These are phyloP conservation scores for Cucumis melo DNA, from an alignment of 306 rosid species.

Conservation along the genomic window DNA sequence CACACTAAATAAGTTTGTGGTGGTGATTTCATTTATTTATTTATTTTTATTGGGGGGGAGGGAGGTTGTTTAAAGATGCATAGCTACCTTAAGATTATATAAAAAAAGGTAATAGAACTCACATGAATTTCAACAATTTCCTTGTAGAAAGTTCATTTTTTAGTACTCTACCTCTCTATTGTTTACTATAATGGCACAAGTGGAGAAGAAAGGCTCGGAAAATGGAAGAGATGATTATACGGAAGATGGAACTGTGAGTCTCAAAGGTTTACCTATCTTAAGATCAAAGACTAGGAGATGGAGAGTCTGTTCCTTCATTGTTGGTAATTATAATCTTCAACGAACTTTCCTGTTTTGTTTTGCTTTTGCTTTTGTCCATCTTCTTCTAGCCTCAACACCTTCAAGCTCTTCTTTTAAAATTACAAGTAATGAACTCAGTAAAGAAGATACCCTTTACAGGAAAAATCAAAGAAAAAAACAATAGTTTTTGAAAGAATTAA, in stretches of 20 bases:
- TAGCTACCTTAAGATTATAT: no score
- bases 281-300: slow-evolving; percentile 25
- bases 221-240: no score
- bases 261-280: slow-evolving; percentile 18
- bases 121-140: no score
- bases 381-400: not conserved
- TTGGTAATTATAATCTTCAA: slow-evolving; percentile 1
- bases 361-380: not conserved
- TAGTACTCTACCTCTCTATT: no score
- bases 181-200: no score
- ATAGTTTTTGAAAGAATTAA: not conserved
- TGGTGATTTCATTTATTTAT: no score
- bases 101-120: no score
- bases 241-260: slow-evolving; percentile 30
- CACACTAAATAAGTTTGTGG: no score
- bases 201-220: no score
- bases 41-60: no score
- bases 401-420: not conserved
- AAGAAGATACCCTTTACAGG: not conserved
- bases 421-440: not conserved
- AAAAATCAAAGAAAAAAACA: not conserved
- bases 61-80: no score
- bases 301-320: slow-evolving; percentile 29
- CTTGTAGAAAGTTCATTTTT: no score
- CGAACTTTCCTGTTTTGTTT: not conserved